phyloP scores from a whole-genome alignment of 192 early-diverging fungal species.

The Backusella australiensis region DNA sequence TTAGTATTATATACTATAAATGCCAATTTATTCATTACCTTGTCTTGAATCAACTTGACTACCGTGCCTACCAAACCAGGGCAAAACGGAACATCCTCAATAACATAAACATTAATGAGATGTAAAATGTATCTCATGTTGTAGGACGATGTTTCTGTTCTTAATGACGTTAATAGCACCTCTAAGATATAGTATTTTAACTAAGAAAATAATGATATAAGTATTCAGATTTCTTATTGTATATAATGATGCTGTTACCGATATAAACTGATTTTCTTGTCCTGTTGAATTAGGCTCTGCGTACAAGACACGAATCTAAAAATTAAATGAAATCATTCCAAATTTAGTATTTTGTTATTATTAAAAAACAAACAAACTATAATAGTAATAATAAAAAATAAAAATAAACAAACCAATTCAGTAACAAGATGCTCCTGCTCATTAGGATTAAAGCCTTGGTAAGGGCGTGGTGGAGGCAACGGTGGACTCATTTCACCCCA shows the following conservation, averaged over 20 bases:
- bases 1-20: neutral
- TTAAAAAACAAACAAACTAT: neutral
- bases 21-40: slow-evolving; percentile 43
- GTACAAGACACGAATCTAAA: slow-evolving; percentile 38
- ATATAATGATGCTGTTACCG: slow-evolving; percentile 11
- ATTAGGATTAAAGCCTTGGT: slow-evolving; percentile 17
- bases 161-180: slow-evolving; percentile 62
- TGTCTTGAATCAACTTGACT: slow-evolving; percentile 73
- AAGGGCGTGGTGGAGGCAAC: neutral
- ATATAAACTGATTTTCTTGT: slow-evolving; percentile 19
- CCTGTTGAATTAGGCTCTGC: slow-evolving; percentile 14
- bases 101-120: slow-evolving; percentile 65
- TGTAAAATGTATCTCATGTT: slow-evolving; percentile 69
- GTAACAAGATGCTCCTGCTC: slow-evolving; percentile 50
- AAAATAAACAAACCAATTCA: slow-evolving; percentile 43
- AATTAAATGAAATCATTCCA: neutral
- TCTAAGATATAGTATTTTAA: slow-evolving; percentile 70
- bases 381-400: neutral
- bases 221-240: neutral
- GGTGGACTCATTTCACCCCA: slow-evolving; percentile 36
- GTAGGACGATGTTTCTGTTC: slow-evolving; percentile 58
- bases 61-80: slow-evolving; percentile 68
- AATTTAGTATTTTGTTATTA: neutral
- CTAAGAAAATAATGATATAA: slow-evolving; percentile 15
- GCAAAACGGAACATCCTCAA: slow-evolving; percentile 74